Base-by-base conservation (phyloP, 2,329 filamentous ascomycete genomes). In the Orbilia oligospora region DNA sequence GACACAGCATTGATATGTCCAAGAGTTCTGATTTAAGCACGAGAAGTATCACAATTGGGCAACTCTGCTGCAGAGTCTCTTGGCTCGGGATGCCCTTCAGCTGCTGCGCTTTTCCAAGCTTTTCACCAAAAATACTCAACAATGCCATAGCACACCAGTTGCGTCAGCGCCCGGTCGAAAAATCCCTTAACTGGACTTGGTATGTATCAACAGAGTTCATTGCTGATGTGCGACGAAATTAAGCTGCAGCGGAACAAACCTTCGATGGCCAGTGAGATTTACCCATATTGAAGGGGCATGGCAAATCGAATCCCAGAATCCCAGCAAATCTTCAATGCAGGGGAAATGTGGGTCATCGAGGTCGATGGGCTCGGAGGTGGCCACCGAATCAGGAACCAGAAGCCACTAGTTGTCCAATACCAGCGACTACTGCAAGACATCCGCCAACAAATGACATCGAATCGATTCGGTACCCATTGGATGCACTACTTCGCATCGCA, bases 301-400 rank as follows among this genome's bases (percentile, higher is more conserved):
- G 73, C 41, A 77, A 71, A 68, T 71, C 58, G 58, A 76, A 46
- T 66, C 49, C 67, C 18, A 58, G 58, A 38, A 68, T 53, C 73
- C 73, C 63, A 71, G 73, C 67, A 68, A 71, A 56, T 67, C 46
- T 38, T 38, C 51, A 48, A 77, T 67, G 73, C 73, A 77, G 67
- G 73, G 67, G 67, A 76, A 76, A 76, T 66, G 73, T 71, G 66
- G 67, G 71, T 69, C 71, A 44, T 68, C 63, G 64, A 75, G 71
- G 41, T 69, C 64, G 56, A 49, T 75, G 71, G 71, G 56, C 33
- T 75, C 71, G 71, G 71, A 67, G 53, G 53, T 68, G 53, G 61
- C 63, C 73, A 71, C 67, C 73, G 67, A 77, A 77, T 77, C 72
- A 76, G 72, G 72, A 77, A 77, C 67, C 64, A 75, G 71, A 56